Evolutionary conservation across 2,329 filamentous ascomycete species (phyloP).

Genomic region (Plenodomus biglobosus): DNA sequence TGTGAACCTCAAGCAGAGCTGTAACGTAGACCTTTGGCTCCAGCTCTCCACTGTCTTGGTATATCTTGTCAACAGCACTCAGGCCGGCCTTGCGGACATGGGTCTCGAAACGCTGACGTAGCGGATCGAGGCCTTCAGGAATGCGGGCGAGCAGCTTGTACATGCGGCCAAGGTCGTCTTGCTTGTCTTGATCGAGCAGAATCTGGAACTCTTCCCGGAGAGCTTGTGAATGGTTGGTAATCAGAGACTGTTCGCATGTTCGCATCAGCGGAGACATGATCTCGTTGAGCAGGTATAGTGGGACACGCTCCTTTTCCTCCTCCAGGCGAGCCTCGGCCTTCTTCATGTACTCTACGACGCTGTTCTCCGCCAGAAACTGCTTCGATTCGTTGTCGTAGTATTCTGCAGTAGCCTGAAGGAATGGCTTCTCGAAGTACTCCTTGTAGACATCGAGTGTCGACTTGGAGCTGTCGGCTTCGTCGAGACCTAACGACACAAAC

Average conservation of each 20-base stretch:
- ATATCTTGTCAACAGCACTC: constrained; percentile 86
- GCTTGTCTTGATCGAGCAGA: constrained; percentile 87
- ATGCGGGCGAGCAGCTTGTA: constrained; percentile 89
- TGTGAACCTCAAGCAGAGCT: constrained; percentile 89
- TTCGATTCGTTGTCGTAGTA: constrained; percentile 94
- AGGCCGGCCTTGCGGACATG: constrained; percentile 91
- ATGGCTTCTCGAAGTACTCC: constrained; percentile 88
- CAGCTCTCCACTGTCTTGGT: constrained; percentile 81
- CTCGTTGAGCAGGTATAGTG: constrained; percentile 87
- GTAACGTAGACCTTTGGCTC: constrained; percentile 98
- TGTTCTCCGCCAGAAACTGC: constrained; percentile 93
- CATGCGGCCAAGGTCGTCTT: constrained; percentile 95
- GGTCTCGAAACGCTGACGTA: constrained; percentile 83
- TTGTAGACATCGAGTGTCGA: constrained; percentile 95
- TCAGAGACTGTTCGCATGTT: constrained; percentile 84
- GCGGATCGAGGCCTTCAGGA: constrained; percentile 84
- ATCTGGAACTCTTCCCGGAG: constrained; percentile 94
- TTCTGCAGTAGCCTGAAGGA: constrained; percentile 76
- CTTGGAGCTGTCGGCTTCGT: constrained; percentile 90
- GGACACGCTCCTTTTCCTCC: constrained; percentile 92
- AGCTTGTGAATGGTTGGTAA: constrained; percentile 82
- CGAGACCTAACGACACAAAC: constrained; percentile 88
- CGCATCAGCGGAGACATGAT: constrained; percentile 83
- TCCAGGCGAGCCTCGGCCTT: constrained; percentile 88
- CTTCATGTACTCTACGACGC: constrained; percentile 99